phyloP scores from a whole-genome alignment of 805 yeast species.

The Yarrowia sp. region DNA sequence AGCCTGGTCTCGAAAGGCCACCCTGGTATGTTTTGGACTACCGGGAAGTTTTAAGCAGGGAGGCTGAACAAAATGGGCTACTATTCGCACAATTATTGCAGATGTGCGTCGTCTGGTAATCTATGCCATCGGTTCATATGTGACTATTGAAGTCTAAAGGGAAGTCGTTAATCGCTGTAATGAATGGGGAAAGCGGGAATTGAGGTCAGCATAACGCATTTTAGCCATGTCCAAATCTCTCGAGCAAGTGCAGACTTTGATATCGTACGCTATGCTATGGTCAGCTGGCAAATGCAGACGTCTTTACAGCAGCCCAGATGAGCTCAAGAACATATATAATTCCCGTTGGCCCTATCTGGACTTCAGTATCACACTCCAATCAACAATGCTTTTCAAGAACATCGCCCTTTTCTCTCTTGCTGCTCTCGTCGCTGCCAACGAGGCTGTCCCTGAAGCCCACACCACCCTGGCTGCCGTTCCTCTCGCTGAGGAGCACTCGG shows the following conservation, averaged over 20 bases:
- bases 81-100: not conserved
- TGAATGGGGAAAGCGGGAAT: not conserved
- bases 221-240: too few relatives aligned
- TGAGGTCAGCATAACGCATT: too few relatives aligned
- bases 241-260: too few relatives aligned
- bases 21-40: too few relatives aligned
- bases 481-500: not conserved
- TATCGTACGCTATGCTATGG: too few relatives aligned
- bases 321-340: too few relatives aligned
- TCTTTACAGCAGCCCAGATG: not conserved
- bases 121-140: not conserved
- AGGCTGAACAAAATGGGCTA: too few relatives aligned
- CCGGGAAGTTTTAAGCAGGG: too few relatives aligned
- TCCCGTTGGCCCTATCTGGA: too few relatives aligned
- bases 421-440: conserved; percentile 16
- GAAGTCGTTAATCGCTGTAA: not conserved
- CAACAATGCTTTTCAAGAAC: conserved; percentile 20
- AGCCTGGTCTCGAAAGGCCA: too few relatives aligned
- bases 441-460: conserved; percentile 1
- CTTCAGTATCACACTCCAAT: not conserved
- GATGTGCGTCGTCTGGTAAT: too few relatives aligned
- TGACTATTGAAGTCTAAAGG: not conserved
- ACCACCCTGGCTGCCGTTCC: conserved; percentile 2
- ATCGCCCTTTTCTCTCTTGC: conserved; percentile 17
- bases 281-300: too few relatives aligned